A percentile compares a stretch with the other conserved stretches of the same genome.
These are phyloP conservation scores for Gorgonomyces haynaldii DNA, from an alignment of 192 early-diverging fungal genomes.

Conservation along the genomic window DNA sequence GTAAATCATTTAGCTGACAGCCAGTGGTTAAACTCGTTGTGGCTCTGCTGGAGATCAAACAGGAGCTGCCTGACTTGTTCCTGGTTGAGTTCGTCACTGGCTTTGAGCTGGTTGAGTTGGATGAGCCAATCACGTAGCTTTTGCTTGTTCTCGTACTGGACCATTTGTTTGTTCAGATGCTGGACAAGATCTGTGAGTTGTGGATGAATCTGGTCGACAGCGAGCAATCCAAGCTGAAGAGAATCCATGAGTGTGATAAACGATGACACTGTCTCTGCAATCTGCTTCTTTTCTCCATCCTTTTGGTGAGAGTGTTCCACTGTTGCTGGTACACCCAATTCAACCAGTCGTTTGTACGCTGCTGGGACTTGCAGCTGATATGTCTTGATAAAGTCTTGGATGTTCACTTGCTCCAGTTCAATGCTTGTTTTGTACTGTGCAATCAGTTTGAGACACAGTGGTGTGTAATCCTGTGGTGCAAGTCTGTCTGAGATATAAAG, in stretches of 20 bases:
- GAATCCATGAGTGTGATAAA: slow-evolving; percentile 92
- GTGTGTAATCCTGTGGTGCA: slow-evolving; percentile 70
- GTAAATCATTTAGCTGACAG: slow-evolving; percentile 6
- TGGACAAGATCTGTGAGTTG: slow-evolving; percentile 76
- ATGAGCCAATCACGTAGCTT: slow-evolving; percentile 84
- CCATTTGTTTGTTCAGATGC: slow-evolving; percentile 67
- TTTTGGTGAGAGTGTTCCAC: slow-evolving; percentile 66
- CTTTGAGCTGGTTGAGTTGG: slow-evolving; percentile 82
- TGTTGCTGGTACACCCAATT: slow-evolving; percentile 93
- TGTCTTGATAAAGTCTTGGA: slow-evolving; percentile 65
- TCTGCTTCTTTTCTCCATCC: not conserved
- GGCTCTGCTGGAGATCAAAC: slow-evolving; percentile 74
- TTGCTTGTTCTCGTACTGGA: slow-evolving; percentile 71
- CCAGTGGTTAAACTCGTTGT: slow-evolving; percentile 20
- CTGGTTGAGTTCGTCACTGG: slow-evolving; percentile 69
- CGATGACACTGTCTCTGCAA: slow-evolving; percentile 33
- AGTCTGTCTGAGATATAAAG: slow-evolving; percentile 85
- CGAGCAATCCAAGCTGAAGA: slow-evolving; percentile 67
- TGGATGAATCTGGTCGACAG: slow-evolving; percentile 87
- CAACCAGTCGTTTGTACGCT: slow-evolving; percentile 65
- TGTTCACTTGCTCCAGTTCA: slow-evolving; percentile 50
- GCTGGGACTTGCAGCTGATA: slow-evolving; percentile 80
- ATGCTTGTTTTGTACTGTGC: slow-evolving; percentile 81
- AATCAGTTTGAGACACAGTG: slow-evolving; percentile 79
- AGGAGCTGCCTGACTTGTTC: slow-evolving; percentile 83